phyloP scores from a whole-genome alignment of 2,329 filamentous ascomycete genomes.

The Colletotrichum australisinense region DNA sequence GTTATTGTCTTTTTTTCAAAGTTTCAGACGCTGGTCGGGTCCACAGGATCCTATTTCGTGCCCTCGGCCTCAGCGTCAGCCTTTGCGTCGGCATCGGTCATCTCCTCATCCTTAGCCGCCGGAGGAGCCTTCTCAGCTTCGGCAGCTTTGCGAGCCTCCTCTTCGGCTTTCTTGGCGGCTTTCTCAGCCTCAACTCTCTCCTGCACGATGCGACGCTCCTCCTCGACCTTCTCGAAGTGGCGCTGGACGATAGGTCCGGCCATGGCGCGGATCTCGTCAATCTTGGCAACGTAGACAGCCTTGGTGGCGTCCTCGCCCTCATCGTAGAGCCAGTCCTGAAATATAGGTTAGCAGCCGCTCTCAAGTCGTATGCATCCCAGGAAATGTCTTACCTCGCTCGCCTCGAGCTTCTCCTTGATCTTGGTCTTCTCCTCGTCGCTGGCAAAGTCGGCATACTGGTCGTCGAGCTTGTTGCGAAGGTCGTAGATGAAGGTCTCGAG shows the following conservation, averaged over 20 bases:
- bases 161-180: conserved; percentile 77
- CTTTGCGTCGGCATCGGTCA: conserved; percentile 71
- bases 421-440: conserved; percentile 93
- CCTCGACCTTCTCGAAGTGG: conserved; percentile 94
- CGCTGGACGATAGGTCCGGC: conserved; percentile 93
- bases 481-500: conserved; percentile 98
- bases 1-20: background rate
- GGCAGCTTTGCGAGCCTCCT: conserved; percentile 65
- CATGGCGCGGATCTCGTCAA: conserved; percentile 92
- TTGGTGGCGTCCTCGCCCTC: conserved; percentile 96
- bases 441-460: conserved; percentile 88
- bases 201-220: conserved; percentile 82
- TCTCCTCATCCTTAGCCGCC: conserved; percentile 66
- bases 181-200: conserved; percentile 83
- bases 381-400: conserved; percentile 78
- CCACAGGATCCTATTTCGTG: conserved; percentile 37
- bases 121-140: conserved; percentile 59
- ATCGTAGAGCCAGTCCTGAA: conserved; percentile 96
- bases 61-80: conserved; percentile 59
- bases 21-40: background rate
- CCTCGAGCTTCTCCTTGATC: conserved; percentile 84
- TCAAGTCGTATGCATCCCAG: too few species aligned
- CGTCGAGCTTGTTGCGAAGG: conserved; percentile 93
- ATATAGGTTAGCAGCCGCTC: conserved; percentile 38
- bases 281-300: conserved; percentile 92